Base-by-base conservation (phyloP, 164 flowering plant species). In the Nelumbo lutea region DNA sequence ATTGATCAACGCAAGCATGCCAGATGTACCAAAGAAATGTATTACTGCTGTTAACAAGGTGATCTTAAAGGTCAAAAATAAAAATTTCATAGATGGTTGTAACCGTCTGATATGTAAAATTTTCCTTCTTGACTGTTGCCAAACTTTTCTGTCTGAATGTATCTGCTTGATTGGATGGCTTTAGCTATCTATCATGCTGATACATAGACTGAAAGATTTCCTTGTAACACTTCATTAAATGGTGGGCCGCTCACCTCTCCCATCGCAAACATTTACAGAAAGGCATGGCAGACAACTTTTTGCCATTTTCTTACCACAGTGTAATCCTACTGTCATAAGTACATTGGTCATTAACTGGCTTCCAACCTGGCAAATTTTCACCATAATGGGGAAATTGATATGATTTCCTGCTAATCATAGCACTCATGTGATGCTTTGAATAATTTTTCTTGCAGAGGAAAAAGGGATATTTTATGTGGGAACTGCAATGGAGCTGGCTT, bases 401-500 rank as follows among this genome's bases (percentile, higher is more conserved):
- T 58, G 2, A 40, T 3, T 59, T 40, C 43, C 62, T 42, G 14
- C 40, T 42, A 14, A 6, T 58, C 2, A 15, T 38, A 5, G 52
- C 65, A n/a, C 38, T 4, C 44, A 42, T 11, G 13, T 15, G 2
- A 61, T 57, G 39, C 1, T 9, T 39, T 53, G 50, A 52, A 43
- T 8, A 39, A n/a, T 61, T 47, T 55, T 75, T 59, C 42, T 67
- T 78, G 80, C 90, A 93, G 98, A 69, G 98, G 96, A 41, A 93
- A 85, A 68, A 85, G 73, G 83, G 96, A 90, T 3, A 83, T 90
- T 14, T 73, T 93, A 48, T 93, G 98, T 63, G 98, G 98, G 42
- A 77, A 78, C 67, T 93, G 96, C 72, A 93, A 93, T 79, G 96
- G 98, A 70, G 98, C 98, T 77, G 98, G 98, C 48, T 93, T 90